Evolutionary conservation across 2,329 filamentous ascomycete species (phyloP), one percentile per base, ranked within the genome.

Genomic region (Cordyceps sp.): DNA sequence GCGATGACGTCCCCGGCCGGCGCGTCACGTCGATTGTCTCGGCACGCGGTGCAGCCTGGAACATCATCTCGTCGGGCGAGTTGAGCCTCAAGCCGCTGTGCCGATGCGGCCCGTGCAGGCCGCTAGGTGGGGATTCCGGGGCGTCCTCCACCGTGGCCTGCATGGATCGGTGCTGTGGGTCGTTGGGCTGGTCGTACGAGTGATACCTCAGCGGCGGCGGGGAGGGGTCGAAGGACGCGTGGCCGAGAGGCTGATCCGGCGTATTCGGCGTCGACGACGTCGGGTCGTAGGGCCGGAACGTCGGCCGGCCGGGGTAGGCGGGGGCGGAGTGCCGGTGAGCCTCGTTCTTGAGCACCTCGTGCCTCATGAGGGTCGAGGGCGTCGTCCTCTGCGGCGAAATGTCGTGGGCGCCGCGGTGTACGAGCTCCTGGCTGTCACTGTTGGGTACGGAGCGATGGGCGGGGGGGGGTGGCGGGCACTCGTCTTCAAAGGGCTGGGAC

Each of bases 141-240:
- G 64, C 69, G 39, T 78, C 73, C 45, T 78, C 74, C 6, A 73
- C 71, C 6, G 66, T 75, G 3, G 66, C 69, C 42, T 74, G 72
- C 66, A 72, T 64, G 1, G 64, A 61, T 36, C 60, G 58, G 43
- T 58, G 54, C 26, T 61, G 61, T 24, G 50, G 43, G 33, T 64
- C 65, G 42, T 58, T 63, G 14, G 47, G 47, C 19, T 50, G 45
- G 37, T 74, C 67, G 35, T 67, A 66, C 1, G 68, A 64, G 33
- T 63, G 56, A 33, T 69, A 63, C 26, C 61, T n/a, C n/a, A n/a
- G 58, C 3, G 58, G 54, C 2, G 53, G 54, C 2, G 53, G 49
- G 1, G 56, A 43, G 2, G 53, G 45, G 33, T 52, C 45, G 21
- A 64, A 59, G 3, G 38, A 36, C 26, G 36, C 50, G 37, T 24